These are phyloP conservation scores for Fomitopsis schrenkii DNA, from an alignment of 1,284 basidiomycete genomes.

Conservation along the genomic window DNA sequence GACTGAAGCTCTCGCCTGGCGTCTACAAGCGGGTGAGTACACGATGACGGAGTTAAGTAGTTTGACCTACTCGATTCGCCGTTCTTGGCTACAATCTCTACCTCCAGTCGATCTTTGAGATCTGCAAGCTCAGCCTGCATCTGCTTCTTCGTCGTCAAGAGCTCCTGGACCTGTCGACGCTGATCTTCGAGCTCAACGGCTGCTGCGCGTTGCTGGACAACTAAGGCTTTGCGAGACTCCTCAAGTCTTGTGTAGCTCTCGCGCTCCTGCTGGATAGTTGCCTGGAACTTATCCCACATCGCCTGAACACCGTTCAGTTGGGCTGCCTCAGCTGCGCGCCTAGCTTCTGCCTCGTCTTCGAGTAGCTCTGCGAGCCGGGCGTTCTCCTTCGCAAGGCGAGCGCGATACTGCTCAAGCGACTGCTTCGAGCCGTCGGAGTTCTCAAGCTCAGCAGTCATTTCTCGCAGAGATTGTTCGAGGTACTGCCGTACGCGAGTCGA, in stretches of 20 bases:
- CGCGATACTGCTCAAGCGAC: constrained; percentile 55
- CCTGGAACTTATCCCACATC: constrained; percentile 69
- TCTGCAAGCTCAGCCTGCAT: constrained; percentile 54
- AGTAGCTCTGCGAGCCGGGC: constrained; percentile 49
- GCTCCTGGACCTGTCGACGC: constrained; percentile 57
- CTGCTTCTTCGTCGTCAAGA: constrained; percentile 51
- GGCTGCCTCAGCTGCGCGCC: constrained; percentile 52
- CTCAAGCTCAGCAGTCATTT: constrained; percentile 62
- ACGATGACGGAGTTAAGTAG: background rate
- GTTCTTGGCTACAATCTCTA: constrained; percentile 47
- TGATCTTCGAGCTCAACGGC: constrained; percentile 63
- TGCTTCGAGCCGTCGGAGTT: constrained; percentile 64
- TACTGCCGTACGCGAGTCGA: constrained; percentile 67
- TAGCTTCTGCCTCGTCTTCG: constrained; percentile 63
- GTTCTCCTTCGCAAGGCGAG: constrained; percentile 58
- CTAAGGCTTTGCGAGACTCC: constrained; percentile 70
- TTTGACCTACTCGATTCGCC: constrained; percentile 51
- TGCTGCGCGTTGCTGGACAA: constrained; percentile 63
- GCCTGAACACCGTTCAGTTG: constrained; percentile 63
- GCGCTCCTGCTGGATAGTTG: constrained; percentile 55
- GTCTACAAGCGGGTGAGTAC: constrained; percentile 30
- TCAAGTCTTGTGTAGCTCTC: constrained; percentile 61
- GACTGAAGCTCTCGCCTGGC: constrained; percentile 58
- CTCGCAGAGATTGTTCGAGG: constrained; percentile 57
- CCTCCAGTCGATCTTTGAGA: constrained; percentile 54